Base-by-base conservation (phyloP, 768 basidiomycete genomes). In the Holtermanniella nyarrowii region DNA sequence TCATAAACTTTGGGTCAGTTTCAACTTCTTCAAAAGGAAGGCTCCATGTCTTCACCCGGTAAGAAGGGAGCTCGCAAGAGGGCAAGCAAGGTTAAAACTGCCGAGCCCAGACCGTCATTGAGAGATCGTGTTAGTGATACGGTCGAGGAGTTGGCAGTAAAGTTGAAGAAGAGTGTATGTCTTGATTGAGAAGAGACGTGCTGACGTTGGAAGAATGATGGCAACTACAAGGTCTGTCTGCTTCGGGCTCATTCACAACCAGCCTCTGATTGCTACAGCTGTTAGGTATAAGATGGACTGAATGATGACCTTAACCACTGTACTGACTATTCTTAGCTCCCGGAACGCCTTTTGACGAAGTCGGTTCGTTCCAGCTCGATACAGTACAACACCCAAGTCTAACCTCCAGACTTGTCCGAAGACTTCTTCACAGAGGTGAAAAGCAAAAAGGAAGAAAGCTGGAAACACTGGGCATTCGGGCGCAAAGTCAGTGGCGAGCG, bases 271-370 rank as follows among this genome's bases (percentile, higher is more conserved):
- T 43, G 12, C 5, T 42, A 18, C 18, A 62, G 60, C 55, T 62
- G 12, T 50, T 62, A 18, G 60, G 60, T 56, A 31, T 41, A 57
- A 47, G 13, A 31, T 46, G 24, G n/a, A 24, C 14, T 22, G 45
- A 12, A n/a, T 42, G 52, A 5, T 41, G 26, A 7, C 31, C 21
- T n/a, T 24, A 18, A 18, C 23, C n/a, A 12, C 21, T 25, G 37
- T 20, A 18, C 26, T 21, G 25, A 18, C 20, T 21, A 39, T 42
- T 40, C 23, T n/a, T 45, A 62, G 69, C 69, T 42, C 69, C 69
- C 5, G 69, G 69, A 21, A 71, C 65, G 14, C 69, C 69, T 1
- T 66, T 68, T 45, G 49, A 70, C 45, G 64, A 70, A 37, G 61
- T 68, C 43, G 63, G 61, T 62, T 7, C 26, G 61, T 40, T 26